A percentile compares a stretch with the other conserved stretches of the same genome.
Evolutionary conservation across 2,329 filamentous ascomycete genomes (phyloP).

Genomic region (Mycosphaerella sp.): DNA sequence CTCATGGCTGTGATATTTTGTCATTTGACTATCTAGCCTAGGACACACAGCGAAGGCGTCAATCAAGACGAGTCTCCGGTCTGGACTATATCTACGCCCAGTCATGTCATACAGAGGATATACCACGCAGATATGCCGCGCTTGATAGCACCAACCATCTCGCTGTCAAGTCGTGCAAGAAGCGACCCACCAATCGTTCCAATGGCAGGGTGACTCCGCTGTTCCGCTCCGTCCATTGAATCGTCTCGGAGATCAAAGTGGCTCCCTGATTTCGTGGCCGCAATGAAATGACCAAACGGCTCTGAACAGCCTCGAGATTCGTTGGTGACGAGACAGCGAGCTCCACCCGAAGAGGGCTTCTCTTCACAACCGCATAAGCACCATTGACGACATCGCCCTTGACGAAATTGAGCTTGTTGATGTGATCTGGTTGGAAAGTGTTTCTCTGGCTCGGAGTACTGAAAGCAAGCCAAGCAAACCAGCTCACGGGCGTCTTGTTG

Average conservation of each 20-base stretch:
- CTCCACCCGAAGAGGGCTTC: conserved; percentile 15
- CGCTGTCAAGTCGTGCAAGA: conserved; percentile 17
- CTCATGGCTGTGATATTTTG: not conserved
- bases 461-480: conserved; percentile 15
- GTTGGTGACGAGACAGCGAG: conserved; percentile 9
- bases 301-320: conserved; percentile 5
- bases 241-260: conserved; percentile 19
- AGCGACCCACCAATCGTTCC: conserved; percentile 14
- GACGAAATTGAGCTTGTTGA: conserved; percentile 17
- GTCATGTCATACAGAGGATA: not conserved
- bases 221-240: conserved; percentile 19
- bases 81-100: not conserved
- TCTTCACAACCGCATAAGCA: conserved; percentile 20
- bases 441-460: conserved; percentile 7
- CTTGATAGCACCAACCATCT: conserved; percentile 15
- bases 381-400: conserved; percentile 22
- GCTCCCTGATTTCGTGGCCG: conserved; percentile 19
- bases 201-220: conserved; percentile 16
- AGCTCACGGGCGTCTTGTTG: conserved; percentile 16
- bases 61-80: not conserved
- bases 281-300: conserved; percentile 16
- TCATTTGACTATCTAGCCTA: not conserved
- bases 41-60: not conserved
- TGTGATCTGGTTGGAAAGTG: conserved; percentile 19
- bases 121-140: conserved; percentile 12